Conservation (phyloP, 768 basidiomycete species). For the Phlebiopsis flavidoalba region DNA sequence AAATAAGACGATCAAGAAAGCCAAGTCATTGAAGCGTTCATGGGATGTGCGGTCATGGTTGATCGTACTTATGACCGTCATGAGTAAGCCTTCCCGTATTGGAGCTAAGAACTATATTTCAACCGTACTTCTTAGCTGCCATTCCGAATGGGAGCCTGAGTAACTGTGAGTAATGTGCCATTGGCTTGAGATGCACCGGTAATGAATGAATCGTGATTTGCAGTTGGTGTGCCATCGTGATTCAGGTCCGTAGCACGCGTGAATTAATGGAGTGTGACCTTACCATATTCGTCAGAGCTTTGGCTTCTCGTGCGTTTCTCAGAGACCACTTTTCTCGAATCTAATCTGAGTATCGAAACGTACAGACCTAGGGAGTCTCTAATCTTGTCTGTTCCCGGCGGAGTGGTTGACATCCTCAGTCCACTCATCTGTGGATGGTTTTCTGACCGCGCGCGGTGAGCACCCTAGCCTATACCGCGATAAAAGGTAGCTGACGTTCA, state of each 20-base stretch:
- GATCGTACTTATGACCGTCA: conserved; percentile 52
- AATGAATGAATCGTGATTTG: neutral
- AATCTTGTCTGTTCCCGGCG: conserved; percentile 53
- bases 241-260: conserved; percentile 27
- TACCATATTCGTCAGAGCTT: conserved; percentile 29
- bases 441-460: conserved; percentile 49
- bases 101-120: neutral
- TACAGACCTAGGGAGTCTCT: conserved; percentile 52
- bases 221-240: conserved; percentile 58
- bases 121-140: conserved; percentile 35
- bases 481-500: neutral
- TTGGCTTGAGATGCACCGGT: neutral
- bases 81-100: conserved; percentile 38
- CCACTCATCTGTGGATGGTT: conserved; percentile 56
- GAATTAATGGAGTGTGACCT: neutral
- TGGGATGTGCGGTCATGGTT: conserved; percentile 59
- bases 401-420: conserved; percentile 41
- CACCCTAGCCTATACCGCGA: neutral
- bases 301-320: conserved; percentile 38
- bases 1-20: conserved; percentile 56
- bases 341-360: neutral
- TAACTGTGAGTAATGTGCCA: conserved; percentile 41
- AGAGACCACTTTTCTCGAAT: neutral
- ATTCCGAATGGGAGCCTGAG: conserved; percentile 62
- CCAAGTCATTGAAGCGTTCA: conserved; percentile 51